Percentiles rank a stretch among this genome's conserved stretches.
Evolutionary conservation across 2,329 filamentous ascomycete species (phyloP).

Genomic region (Colletotrichum paranaense): DNA sequence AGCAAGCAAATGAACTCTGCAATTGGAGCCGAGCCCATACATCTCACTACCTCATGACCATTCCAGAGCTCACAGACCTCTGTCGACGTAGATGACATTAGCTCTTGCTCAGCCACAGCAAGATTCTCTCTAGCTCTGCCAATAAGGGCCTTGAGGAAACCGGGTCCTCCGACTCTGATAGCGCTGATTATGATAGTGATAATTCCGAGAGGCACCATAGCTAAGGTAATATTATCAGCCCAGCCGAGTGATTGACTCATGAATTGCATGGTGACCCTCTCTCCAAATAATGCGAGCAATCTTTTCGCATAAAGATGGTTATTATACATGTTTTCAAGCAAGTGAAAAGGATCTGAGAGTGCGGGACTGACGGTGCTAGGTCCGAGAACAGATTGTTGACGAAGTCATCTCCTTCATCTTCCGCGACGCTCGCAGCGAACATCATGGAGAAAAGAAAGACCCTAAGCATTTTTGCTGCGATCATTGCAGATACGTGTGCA

Average conservation of each 20-base stretch:
- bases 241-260: slow-evolving; percentile 46
- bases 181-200: slow-evolving; percentile 49
- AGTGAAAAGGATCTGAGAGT: too few species aligned
- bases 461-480: too few species aligned
- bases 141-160: slow-evolving; percentile 49
- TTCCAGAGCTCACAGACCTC: slow-evolving; percentile 54
- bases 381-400: neutral
- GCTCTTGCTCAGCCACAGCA: slow-evolving; percentile 48
- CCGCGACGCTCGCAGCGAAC: too few species aligned
- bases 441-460: too few species aligned
- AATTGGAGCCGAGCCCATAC: neutral
- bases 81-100: slow-evolving; percentile 52
- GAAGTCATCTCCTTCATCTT: neutral
- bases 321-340: too few species aligned
- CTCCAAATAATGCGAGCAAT: slow-evolving; percentile 50
- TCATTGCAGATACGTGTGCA: too few species aligned
- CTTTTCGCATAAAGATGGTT: neutral
- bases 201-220: slow-evolving; percentile 51
- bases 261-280: slow-evolving; percentile 52
- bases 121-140: slow-evolving; percentile 50
- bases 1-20: neutral
- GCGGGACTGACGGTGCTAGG: neutral
- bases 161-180: slow-evolving; percentile 45
- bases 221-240: slow-evolving; percentile 47
- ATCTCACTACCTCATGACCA: neutral